These are phyloP conservation scores for Colletotrichum sojae DNA, from an alignment of 2,329 filamentous ascomycete genomes.

Conservation along the genomic window DNA sequence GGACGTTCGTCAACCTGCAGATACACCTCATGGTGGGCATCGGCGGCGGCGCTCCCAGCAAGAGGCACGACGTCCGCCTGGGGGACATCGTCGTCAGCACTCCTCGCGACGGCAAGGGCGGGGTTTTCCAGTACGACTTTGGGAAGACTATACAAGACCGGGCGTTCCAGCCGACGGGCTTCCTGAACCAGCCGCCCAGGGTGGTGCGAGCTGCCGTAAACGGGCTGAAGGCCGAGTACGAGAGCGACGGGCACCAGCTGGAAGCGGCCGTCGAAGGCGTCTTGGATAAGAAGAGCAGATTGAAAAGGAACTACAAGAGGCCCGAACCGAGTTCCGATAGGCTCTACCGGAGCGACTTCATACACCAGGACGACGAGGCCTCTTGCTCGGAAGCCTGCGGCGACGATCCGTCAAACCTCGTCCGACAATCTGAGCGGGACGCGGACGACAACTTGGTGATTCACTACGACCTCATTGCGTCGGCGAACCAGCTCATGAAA, in stretches of 20 bases:
- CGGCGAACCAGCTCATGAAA: conserved; percentile 54
- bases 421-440: not conserved
- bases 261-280: not conserved
- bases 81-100: conserved; percentile 15
- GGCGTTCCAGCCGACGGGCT: conserved; percentile 15
- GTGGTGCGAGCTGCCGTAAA: conserved; percentile 6
- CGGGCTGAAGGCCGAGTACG: not conserved
- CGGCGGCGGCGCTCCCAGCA: conserved; percentile 53
- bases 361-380: too few relatives aligned
- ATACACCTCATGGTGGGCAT: conserved; percentile 45
- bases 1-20: conserved; percentile 25
- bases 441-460: conserved; percentile 9
- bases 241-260: not conserved
- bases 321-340: not conserved
- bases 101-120: not conserved
- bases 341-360: not conserved
- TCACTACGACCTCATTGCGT: conserved; percentile 48
- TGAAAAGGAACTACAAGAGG: not conserved
- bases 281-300: not conserved
- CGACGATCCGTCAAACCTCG: not conserved
- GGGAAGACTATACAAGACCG: conserved; percentile 34
- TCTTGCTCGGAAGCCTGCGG: too few relatives aligned
- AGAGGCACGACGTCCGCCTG: conserved; percentile 52
- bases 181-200: conserved; percentile 26
- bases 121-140: conserved; percentile 39